Base-by-base conservation (phyloP, 768 basidiomycete species). In the Phylloporus sp. region DNA sequence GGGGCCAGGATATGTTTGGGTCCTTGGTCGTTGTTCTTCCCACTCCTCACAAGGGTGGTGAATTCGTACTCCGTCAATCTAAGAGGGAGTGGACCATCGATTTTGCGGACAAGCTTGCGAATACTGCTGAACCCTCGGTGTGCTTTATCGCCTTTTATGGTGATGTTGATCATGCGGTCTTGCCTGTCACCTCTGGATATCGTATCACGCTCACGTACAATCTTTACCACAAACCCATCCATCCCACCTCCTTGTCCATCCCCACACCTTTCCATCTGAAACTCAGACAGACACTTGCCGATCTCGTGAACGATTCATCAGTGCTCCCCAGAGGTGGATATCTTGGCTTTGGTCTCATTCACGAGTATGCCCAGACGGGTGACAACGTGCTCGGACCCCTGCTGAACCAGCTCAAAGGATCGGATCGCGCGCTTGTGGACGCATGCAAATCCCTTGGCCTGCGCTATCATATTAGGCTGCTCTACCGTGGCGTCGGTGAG, bases 11-110 rank as follows among this genome's bases (percentile, higher is more conserved):
- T 22, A 79, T 80, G 73, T 74, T 82, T 44, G 79, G 74, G 2
- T 79, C 79, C 1, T 71, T 82, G 5, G 73, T 80, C 4, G 55
- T 80, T 24, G 68, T 76, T 18, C 73, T 78, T 45, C 80, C 78
- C 10, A 72, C 73, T 0, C 36, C 57, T 0, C 74, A 81, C 55
- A 64, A 75, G 52, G 79, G 78, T 2, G 80, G 79, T 5, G 59
- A 63, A 16, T 68, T 79, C n/a, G 45, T 68, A 3, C 62, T 82
- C 1, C 70, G 68, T 12, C 64, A 72, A 31, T 48, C 39, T 9
- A 7, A 34, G 16, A 66, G 58, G 15, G 49, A 63, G 38, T 73
- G 68, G 69, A 59, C 55, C 0, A 68, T 75, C 39, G 74, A 77
- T 51, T 72, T 75, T 9, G 61, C 68, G 6, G 41, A 62, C 4